These are phyloP conservation scores for Clavispora phyllophila DNA, from an alignment of 805 yeast species.

Conservation along the genomic window DNA sequence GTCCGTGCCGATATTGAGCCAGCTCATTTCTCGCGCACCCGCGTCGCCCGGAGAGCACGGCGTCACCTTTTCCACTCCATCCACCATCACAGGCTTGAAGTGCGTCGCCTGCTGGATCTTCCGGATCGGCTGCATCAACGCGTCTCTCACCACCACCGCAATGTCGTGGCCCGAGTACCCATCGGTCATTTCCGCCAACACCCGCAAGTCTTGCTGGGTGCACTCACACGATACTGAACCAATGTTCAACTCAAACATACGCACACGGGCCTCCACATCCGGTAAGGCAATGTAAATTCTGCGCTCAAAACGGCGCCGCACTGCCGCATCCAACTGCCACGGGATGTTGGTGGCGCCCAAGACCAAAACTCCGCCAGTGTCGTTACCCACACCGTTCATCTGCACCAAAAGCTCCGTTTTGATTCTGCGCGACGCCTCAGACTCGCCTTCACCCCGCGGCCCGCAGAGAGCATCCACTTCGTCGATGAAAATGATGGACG, in stretches of 20 bases:
- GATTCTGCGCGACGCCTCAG: constrained; percentile 93
- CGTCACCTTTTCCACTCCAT: constrained; percentile 48
- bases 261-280: constrained; percentile 84
- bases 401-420: constrained; percentile 94
- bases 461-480: constrained; percentile 98
- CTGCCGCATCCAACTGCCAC: constrained; percentile 98
- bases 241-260: constrained; percentile 91
- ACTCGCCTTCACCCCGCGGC: constrained; percentile 96
- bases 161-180: constrained; percentile 98
- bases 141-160: constrained; percentile 94
- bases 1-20: constrained; percentile 89
- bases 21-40: constrained; percentile 81
- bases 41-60: constrained; percentile 98
- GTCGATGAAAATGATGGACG: constrained; percentile 93
- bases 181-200: constrained; percentile 87
- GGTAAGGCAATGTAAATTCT: constrained; percentile 95
- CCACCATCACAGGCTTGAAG: constrained; percentile 60
- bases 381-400: constrained; percentile 99
- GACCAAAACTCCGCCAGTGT: constrained; percentile 85
- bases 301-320: constrained; percentile 91
- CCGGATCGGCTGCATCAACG: constrained; percentile 95
- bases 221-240: constrained; percentile 85
- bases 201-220: constrained; percentile 64
- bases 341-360: constrained; percentile 98
- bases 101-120: constrained; percentile 95